These are phyloP conservation scores for Macrocybe gigantea DNA, from an alignment of 768 basidiomycete species.

Conservation along the genomic window DNA sequence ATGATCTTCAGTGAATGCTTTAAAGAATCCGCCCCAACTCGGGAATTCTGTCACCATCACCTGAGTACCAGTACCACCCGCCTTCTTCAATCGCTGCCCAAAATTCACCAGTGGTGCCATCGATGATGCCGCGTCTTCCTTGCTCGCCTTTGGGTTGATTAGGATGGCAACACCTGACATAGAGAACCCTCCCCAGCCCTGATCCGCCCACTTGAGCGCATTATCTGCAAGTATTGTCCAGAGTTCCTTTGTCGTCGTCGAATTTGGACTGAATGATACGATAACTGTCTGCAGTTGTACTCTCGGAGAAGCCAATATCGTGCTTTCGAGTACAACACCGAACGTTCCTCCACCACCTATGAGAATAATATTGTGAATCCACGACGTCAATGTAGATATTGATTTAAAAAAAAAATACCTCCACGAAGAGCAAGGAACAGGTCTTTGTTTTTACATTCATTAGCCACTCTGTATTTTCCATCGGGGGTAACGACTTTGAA, in stretches of 20 bases:
- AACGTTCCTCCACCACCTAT: conserved; percentile 42
- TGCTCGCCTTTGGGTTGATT: conserved; percentile 36
- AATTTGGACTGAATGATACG: conserved; percentile 20
- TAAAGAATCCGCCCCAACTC: conserved; percentile 34
- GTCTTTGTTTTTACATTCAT: conserved; percentile 44
- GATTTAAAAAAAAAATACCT: conserved; percentile 21
- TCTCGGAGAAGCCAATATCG: conserved; percentile 30
- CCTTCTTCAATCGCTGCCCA: conserved; percentile 19
- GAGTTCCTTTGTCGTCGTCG: conserved; percentile 22
- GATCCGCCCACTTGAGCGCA: conserved; percentile 32
- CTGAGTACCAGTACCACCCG: conserved; percentile 17
- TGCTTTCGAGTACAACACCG: conserved; percentile 34
- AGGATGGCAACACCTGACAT: conserved; percentile 30
- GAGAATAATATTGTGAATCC: neutral
- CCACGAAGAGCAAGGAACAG: conserved; percentile 50
- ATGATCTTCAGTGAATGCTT: conserved; percentile 27
- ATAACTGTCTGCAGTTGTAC: conserved; percentile 32
- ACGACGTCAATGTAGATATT: neutral
- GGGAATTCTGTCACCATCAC: conserved; percentile 32
- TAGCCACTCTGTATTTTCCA: conserved; percentile 37
- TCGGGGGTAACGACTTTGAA: conserved; percentile 51
- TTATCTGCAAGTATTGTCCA: conserved; percentile 33
- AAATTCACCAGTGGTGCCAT: conserved; percentile 35
- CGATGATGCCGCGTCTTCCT: conserved; percentile 30
- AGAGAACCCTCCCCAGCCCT: conserved; percentile 45